These are phyloP conservation scores for Lasiodiplodia sp. DNA, from an alignment of 2,329 filamentous ascomycete species.

Conservation along the genomic window DNA sequence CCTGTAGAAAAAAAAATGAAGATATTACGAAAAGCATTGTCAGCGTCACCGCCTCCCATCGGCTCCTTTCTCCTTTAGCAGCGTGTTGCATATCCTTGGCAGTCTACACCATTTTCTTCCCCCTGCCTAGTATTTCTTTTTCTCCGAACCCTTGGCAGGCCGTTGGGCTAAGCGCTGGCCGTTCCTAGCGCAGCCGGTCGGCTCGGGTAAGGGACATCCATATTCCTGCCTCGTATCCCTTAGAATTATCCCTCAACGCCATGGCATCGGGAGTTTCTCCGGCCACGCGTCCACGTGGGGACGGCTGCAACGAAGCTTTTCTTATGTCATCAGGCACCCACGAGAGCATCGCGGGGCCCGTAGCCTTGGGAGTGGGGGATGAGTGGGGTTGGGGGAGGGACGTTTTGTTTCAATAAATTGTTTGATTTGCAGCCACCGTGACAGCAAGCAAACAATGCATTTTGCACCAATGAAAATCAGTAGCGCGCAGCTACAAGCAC, in stretches of 20 bases:
- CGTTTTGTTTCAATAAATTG: too few relatives aligned
- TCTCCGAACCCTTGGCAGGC: constrained; percentile 5
- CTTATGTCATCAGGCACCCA: not conserved
- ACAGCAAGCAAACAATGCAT: too few relatives aligned
- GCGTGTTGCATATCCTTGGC: not conserved
- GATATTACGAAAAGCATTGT: not conserved
- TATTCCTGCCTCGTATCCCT: not conserved
- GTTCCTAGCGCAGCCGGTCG: not conserved
- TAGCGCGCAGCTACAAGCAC: not conserved
- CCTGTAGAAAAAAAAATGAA: not conserved
- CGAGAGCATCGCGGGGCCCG: not conserved
- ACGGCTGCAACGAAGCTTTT: not conserved
- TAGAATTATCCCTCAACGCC: not conserved
- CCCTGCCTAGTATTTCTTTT: not conserved
- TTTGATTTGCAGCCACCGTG: too few relatives aligned
- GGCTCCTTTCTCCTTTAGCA: too few relatives aligned
- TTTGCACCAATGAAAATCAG: too few relatives aligned
- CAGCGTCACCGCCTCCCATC: too few relatives aligned
- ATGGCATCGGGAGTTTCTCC: not conserved
- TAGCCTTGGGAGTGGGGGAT: not conserved
- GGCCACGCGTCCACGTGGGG: not conserved
- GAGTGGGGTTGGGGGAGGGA: too few relatives aligned
- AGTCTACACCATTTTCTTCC: not conserved
- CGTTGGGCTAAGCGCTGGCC: not conserved
- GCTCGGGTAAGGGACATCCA: not conserved